Conservation (phyloP, 352 stramenopile species). For the Peronospora farinosa region DNA sequence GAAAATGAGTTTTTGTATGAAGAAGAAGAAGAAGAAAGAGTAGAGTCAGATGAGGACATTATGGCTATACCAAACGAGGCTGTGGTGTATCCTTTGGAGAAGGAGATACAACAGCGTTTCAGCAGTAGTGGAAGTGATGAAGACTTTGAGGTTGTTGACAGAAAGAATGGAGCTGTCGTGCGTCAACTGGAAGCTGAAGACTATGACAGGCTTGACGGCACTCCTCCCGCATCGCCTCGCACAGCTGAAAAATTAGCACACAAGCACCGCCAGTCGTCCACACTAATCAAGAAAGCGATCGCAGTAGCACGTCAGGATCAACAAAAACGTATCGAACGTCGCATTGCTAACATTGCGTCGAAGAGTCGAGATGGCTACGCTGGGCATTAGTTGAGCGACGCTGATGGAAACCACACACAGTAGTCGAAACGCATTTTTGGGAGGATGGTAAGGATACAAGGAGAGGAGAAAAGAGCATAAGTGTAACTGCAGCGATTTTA, state of each 20-base stretch:
- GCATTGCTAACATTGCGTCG: slow-evolving; percentile 53
- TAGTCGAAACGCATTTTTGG: slow-evolving; percentile 10
- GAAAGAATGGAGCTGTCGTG: slow-evolving; percentile 11
- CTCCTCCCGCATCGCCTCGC: slow-evolving; percentile 32
- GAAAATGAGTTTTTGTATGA: slow-evolving; percentile 48
- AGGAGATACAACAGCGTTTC: slow-evolving; percentile 12
- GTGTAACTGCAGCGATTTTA: slow-evolving; percentile 15
- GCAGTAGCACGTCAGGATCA: slow-evolving; percentile 41
- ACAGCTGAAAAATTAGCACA: slow-evolving; percentile 23
- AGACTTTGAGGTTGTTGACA: slow-evolving; percentile 37
- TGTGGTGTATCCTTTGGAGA: slow-evolving; percentile 5
- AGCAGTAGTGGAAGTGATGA: slow-evolving; percentile 36
- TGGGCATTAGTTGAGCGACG: slow-evolving; percentile 20
- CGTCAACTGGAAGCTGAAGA: slow-evolving; percentile 16
- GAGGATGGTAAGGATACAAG: slow-evolving; percentile 7
- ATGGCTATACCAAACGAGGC: not conserved
- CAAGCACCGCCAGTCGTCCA: slow-evolving; percentile 34
- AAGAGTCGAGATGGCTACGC: slow-evolving; percentile 31
- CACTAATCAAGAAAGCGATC: slow-evolving; percentile 48
- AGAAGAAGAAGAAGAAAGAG: slow-evolving; percentile 36
- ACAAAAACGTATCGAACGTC: slow-evolving; percentile 48
- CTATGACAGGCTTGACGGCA: slow-evolving; percentile 22
- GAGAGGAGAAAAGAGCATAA: slow-evolving; percentile 13
- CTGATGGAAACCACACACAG: not conserved
- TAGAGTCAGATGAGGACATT: slow-evolving; percentile 26